Base-by-base conservation (phyloP, 371 early-diverging fungal species). In the Mortierella sp. region DNA sequence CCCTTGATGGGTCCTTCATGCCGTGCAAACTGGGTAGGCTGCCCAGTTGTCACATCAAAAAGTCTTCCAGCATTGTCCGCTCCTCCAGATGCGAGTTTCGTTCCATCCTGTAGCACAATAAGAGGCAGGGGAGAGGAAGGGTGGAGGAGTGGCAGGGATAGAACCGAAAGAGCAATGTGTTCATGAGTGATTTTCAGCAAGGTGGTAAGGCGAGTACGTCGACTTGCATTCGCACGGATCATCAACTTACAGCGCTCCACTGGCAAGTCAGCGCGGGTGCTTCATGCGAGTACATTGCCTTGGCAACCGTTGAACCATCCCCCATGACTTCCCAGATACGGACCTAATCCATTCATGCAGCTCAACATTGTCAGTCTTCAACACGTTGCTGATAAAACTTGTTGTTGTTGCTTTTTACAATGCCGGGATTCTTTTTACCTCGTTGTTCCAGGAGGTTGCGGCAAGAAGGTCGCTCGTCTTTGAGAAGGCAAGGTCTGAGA, bases 371-470 rank as follows among this genome's bases (percentile, higher is more conserved):
- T 34, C 34, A 34, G 34, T 34, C 34, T 7, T 34, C 34, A 34
- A 7, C 34, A 34, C 34, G 34, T 34, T 10, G 34, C 34, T 34
- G 10, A 34, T n/a, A n/a, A n/a, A n/a, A n/a, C 42, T 21, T 60
- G 30, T 8, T 47, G 21, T 18, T 31, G 30, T 31, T 48, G 34
- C 5, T 23, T 48, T 24, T 47, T 24, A 21, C 24, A 42, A 16
- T 34, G 18, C 39, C 10, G 2, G 41, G n/a, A 7, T 5, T 34
- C 7, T 34, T 34, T 34, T 51, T 84, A 93, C 96, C 82, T 92
- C 89, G 74, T 95, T 94, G 81, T 95, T 96, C 97, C 98, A 98
- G 12, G 95, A 94, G 19, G 92, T 81, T 1, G 91, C 95, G 7
- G 96, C 91, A 28, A 98, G 80, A 31, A 86, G 90, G 81, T 98